Base-by-base conservation (phyloP, 257 asterid species). In the Rehmannia glutinosa region DNA sequence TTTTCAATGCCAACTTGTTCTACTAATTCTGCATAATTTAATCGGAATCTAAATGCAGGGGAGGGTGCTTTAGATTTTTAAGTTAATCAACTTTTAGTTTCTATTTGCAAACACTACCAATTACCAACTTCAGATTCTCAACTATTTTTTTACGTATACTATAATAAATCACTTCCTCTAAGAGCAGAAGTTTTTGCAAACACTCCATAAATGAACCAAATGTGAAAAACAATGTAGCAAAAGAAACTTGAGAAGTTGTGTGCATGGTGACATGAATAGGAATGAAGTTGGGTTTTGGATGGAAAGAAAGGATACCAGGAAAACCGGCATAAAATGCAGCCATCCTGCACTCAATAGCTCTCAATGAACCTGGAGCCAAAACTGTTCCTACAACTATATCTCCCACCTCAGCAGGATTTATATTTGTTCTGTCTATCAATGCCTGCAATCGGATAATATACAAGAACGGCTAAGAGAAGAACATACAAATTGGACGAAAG, bases 311-410 rank as follows among this genome's bases (percentile, higher is more conserved):
- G 0, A 16, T 86, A 92, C 97, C 98, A 32, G 98, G 97, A 79
- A 92, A 87, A 73, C 97, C 98, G 8, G 97, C 97, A 64, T 87
- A 92, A 52, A 86, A 82, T 51, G 97, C 96, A 11, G 95, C 97
- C 92, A 87, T 89, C 69, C 98, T 74, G 83, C 97, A 92, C 79
- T 87, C 98, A 11, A 78, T 78, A 46, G 82, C 98, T 76, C 98
- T 86, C 58, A 76, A 77, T 33, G 97, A 90, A 72, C 97, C 97
- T 0, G 95, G 95, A 64, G 95, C 96, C 53, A 90, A 69, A 75
- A 92, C 97, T 2, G 96, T 86, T 28, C 97, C 98, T 13, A 90
- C 98, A 43, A 92, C 89, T 73, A 92, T 90, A 68, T 92, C 98
- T 36, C 97, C 98, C 62, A 92, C 97, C 71, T 89, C 97, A 6